phyloP scores from a whole-genome alignment of 2,329 filamentous ascomycete species.

The Beauveria sp. region DNA sequence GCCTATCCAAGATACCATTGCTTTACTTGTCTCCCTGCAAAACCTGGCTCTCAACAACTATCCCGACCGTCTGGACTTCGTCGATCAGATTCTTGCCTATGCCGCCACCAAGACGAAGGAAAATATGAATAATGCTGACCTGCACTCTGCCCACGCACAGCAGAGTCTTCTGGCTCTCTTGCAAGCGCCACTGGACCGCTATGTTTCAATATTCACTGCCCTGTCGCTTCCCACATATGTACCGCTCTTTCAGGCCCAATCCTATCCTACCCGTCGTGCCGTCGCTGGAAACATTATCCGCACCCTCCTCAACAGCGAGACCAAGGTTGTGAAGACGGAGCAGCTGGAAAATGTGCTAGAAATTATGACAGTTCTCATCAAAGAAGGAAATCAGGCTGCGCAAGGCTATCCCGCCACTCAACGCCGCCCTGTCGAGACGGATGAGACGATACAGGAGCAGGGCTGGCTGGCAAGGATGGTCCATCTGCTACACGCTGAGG shows the following conservation, averaged over 20 bases:
- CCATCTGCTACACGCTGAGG: constrained; percentile 72
- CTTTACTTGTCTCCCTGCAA: constrained; percentile 82
- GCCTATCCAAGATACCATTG: constrained; percentile 90
- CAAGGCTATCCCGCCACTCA: constrained; percentile 78
- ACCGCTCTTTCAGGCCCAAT: constrained; percentile 81
- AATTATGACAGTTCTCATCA: constrained; percentile 83
- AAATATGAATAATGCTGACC: constrained; percentile 87
- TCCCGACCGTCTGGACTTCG: constrained; percentile 83
- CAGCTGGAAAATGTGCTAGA: constrained; percentile 86
- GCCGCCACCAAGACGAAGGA: constrained; percentile 80
- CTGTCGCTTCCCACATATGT: constrained; percentile 87
- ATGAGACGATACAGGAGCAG: constrained; percentile 97
- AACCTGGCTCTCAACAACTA: constrained; percentile 96
- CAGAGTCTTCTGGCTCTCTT: constrained; percentile 83
- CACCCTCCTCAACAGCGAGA: constrained; percentile 75
- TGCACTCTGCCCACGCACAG: constrained; percentile 82
- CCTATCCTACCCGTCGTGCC: constrained; percentile 83
- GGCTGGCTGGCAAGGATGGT: constrained; percentile 92
- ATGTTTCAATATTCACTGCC: constrained; percentile 93
- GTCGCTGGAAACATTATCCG: constrained; percentile 84
- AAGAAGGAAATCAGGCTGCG: constrained; percentile 81
- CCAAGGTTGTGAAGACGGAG: constrained; percentile 65
- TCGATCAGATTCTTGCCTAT: constrained; percentile 88
- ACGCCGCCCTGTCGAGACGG: constrained; percentile 72
- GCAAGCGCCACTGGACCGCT: constrained; percentile 83